Evolutionary conservation across 805 yeast genomes (phyloP).

Genomic region (Wickerhamiella nectarea): DNA sequence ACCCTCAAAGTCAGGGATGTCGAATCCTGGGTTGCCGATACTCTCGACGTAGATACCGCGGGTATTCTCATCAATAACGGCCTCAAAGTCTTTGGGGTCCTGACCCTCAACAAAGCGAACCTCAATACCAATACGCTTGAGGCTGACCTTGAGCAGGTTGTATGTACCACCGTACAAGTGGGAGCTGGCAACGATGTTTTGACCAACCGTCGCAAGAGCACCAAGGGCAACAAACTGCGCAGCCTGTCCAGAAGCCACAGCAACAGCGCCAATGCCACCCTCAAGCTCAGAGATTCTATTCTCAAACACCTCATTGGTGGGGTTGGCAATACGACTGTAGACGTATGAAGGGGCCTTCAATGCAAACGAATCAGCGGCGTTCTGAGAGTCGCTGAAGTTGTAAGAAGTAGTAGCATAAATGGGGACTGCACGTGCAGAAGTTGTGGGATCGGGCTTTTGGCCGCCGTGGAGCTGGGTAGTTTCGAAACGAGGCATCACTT

Average conservation of each 20-base stretch:
- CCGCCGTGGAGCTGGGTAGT: constrained; percentile 94
- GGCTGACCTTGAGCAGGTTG: constrained; percentile 86
- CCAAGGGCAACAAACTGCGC: constrained; percentile 80
- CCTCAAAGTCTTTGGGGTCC: constrained; percentile 53
- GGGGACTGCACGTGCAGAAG: constrained; percentile 79
- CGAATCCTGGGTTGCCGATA: constrained; percentile 86
- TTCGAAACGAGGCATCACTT: constrained; percentile 29
- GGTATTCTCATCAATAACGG: constrained; percentile 66
- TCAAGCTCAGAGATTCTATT: constrained; percentile 86
- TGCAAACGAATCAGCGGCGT: constrained; percentile 85
- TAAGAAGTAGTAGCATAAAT: constrained; percentile 86
- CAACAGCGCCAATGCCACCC: constrained; percentile 81
- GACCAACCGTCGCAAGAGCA: constrained; percentile 76
- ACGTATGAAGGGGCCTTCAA: constrained; percentile 73
- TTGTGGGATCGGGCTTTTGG: constrained; percentile 51
- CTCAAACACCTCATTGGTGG: constrained; percentile 85
- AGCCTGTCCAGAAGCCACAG: constrained; percentile 91
- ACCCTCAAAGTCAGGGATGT: constrained; percentile 79
- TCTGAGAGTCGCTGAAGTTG: constrained; percentile 74
- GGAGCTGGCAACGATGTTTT: constrained; percentile 76
- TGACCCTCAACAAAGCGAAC: constrained; percentile 79
- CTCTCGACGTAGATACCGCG: constrained; percentile 83
- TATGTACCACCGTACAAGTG: constrained; percentile 91
- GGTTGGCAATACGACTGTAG: constrained; percentile 84
- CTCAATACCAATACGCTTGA: constrained; percentile 79